A percentile compares a stretch with the other conserved stretches of the same genome.
phyloP scores from a whole-genome alignment of 2,329 filamentous ascomycete genomes.

The Hymenoscyphus fructigenus region DNA sequence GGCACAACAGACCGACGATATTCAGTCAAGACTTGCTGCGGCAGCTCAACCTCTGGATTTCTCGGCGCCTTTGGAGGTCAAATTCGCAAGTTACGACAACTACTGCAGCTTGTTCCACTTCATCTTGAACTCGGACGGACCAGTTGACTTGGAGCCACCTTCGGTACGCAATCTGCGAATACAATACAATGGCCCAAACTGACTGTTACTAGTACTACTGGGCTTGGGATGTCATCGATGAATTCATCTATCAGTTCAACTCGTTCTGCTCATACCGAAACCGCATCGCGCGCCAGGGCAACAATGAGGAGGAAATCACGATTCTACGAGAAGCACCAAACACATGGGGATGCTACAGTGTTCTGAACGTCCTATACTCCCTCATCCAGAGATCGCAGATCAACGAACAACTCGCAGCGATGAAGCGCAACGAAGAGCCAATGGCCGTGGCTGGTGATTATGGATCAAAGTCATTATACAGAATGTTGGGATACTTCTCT shows the following conservation, averaged over 20 bases:
- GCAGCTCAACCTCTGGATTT: conserved; percentile 95
- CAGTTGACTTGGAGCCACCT: conserved; percentile 93
- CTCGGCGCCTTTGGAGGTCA: conserved; percentile 90
- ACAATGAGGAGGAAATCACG: conserved; percentile 89
- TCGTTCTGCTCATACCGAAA: conserved; percentile 97
- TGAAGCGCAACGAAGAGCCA: conserved; percentile 91
- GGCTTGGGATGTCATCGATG: conserved; percentile 99
- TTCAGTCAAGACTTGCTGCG: conserved; percentile 86
- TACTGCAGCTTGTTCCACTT: conserved; percentile 99
- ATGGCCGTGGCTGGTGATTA: conserved; percentile 90
- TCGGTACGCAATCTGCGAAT: conserved; percentile 64
- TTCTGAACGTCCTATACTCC: conserved; percentile 98
- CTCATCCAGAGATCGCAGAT: conserved; percentile 98
- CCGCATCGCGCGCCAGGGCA: conserved; percentile 76
- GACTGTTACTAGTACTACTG: conserved; percentile 76
- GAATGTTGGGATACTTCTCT: conserved; percentile 99
- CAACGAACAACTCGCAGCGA: conserved; percentile 91
- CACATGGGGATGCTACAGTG: conserved; percentile 99
- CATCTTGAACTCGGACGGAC: conserved; percentile 98
- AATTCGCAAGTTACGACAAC: conserved; percentile 98
- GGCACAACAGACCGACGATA: conserved; percentile 79
- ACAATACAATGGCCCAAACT: conserved; percentile 20
- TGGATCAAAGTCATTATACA: conserved; percentile 88
- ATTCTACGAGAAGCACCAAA: conserved; percentile 95
- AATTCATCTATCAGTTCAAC: conserved; percentile 99